phyloP scores from a whole-genome alignment of 2,329 filamentous ascomycete species.

The Talaromyces rugulosus region DNA sequence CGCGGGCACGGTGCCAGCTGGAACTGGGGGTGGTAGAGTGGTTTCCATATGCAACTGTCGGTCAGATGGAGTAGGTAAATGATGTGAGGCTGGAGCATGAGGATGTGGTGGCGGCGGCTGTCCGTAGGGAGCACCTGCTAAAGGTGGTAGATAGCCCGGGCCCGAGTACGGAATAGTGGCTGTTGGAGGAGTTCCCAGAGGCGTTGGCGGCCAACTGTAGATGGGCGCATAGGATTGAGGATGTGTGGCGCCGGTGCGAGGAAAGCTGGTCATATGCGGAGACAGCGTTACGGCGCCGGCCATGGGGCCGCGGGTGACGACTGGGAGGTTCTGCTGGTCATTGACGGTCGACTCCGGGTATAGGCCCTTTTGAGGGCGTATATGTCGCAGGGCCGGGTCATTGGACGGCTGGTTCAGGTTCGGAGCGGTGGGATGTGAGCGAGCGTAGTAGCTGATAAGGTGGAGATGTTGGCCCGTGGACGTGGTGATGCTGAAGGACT shows the following conservation, averaged over 20 bases:
- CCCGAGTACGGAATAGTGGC: slow-evolving; percentile 31
- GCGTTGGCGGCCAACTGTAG: slow-evolving; percentile 44
- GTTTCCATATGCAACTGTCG: slow-evolving; percentile 30
- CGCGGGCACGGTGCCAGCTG: slow-evolving; percentile 14
- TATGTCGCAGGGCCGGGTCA: slow-evolving; percentile 74
- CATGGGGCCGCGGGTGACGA: slow-evolving; percentile 72
- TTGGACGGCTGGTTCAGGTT: slow-evolving; percentile 76
- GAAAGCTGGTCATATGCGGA: slow-evolving; percentile 52
- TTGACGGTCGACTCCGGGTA: slow-evolving; percentile 95
- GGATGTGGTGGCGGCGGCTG: slow-evolving; percentile 16
- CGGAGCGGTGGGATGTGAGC: slow-evolving; percentile 67
- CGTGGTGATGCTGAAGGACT: slow-evolving; percentile 98
- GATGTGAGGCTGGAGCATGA: slow-evolving; percentile 17
- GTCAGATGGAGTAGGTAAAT: slow-evolving; percentile 30
- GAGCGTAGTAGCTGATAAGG: slow-evolving; percentile 93
- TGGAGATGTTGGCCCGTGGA: slow-evolving; percentile 86
- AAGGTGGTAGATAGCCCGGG: slow-evolving; percentile 31
- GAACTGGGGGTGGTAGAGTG: slow-evolving; percentile 21
- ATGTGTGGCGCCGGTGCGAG: slow-evolving; percentile 38
- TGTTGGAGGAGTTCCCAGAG: slow-evolving; percentile 40
- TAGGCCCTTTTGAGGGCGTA: slow-evolving; percentile 86
- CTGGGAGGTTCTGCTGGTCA: slow-evolving; percentile 74
- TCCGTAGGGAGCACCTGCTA: slow-evolving; percentile 29
- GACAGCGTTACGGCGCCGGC: slow-evolving; percentile 50
- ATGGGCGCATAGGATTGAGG: slow-evolving; percentile 37